These are phyloP conservation scores for Pyrenula aspistea DNA, from an alignment of 495 filamentous ascomycete genomes.

Conservation along the genomic window DNA sequence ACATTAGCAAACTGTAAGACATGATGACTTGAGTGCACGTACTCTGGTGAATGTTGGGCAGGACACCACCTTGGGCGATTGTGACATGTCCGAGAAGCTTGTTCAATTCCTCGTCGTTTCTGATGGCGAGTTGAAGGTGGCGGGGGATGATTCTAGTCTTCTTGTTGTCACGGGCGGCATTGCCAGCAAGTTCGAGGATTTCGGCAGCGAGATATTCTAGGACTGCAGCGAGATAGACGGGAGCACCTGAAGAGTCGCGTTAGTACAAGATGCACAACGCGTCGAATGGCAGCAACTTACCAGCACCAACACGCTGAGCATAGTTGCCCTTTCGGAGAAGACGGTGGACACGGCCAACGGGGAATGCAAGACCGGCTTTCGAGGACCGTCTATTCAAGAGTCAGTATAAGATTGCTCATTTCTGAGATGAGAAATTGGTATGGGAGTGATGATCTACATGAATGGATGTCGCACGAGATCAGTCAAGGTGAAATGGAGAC, in stretches of 20 bases:
- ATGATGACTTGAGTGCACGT: constrained; percentile 26
- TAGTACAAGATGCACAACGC: constrained; percentile 11
- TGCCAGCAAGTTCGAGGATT: constrained; percentile 97
- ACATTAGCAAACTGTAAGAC: constrained; percentile 26
- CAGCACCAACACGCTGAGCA: constrained; percentile 97
- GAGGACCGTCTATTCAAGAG: constrained; percentile 68
- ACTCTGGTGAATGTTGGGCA: constrained; percentile 98
- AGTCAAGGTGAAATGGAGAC: constrained; percentile 28
- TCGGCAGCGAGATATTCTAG: constrained; percentile 98
- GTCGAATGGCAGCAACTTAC: constrained; percentile 27
- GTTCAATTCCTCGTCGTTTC: constrained; percentile 99
- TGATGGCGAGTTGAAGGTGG: constrained; percentile 98
- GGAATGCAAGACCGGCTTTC: constrained; percentile 98
- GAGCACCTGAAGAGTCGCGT: constrained; percentile 53
- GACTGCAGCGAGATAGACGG: constrained; percentile 95
- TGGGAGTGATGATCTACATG: too few relatives aligned
- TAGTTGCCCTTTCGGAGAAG: constrained; percentile 99
- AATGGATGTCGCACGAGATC: too few relatives aligned
- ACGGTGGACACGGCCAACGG: constrained; percentile 99
- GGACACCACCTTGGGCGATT: constrained; percentile 98
- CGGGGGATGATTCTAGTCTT: constrained; percentile 99
- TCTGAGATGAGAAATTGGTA: too few relatives aligned
- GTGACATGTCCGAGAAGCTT: constrained; percentile 98
- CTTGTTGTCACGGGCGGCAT: constrained; percentile 99
- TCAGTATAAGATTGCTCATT: constrained; percentile 26